Percentiles rank a stretch among this genome's conserved stretches.
These are phyloP conservation scores for Nakazawaea laoshanensis DNA, from an alignment of 805 yeast genomes.

Conservation along the genomic window DNA sequence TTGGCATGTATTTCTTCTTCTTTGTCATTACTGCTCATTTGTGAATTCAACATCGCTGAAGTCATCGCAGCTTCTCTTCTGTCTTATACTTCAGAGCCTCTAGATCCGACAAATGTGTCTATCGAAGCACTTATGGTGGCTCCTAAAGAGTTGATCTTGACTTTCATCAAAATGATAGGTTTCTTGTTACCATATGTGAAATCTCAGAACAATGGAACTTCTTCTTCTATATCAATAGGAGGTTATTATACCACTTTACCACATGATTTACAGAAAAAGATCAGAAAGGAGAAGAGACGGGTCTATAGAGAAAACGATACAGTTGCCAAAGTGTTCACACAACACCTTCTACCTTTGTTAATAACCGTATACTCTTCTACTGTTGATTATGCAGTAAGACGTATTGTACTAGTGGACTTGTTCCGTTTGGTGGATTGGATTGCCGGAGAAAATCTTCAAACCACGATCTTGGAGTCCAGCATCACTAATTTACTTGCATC, in stretches of 20 bases:
- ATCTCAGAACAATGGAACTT: not conserved
- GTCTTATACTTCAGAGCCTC: slow-evolving; percentile 26
- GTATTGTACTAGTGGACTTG: slow-evolving; percentile 44
- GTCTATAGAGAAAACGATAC: slow-evolving; percentile 20
- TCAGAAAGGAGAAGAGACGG: slow-evolving; percentile 24
- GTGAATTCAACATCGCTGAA: slow-evolving; percentile 38
- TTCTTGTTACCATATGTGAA: slow-evolving; percentile 44
- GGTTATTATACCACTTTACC: slow-evolving; percentile 21
- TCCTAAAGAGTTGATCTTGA: slow-evolving; percentile 55
- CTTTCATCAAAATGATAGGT: slow-evolving; percentile 47
- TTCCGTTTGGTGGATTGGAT: slow-evolving; percentile 40
- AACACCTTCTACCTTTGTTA: slow-evolving; percentile 41
- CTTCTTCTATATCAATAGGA: slow-evolving; percentile 16
- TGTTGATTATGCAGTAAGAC: slow-evolving; percentile 57
- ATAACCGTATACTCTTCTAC: slow-evolving; percentile 64
- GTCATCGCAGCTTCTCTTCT: slow-evolving; percentile 41
- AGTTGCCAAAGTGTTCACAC: slow-evolving; percentile 27
- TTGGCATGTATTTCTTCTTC: slow-evolving; percentile 33
- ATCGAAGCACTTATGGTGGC: slow-evolving; percentile 68
- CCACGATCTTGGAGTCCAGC: slow-evolving; percentile 23
- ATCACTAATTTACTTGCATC: slow-evolving; percentile 50
- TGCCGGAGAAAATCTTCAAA: slow-evolving; percentile 20
- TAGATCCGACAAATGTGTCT: slow-evolving; percentile 21
- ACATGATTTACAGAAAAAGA: slow-evolving; percentile 13
- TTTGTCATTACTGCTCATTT: slow-evolving; percentile 35